These are phyloP conservation scores for Diaporthe destruens DNA, from an alignment of 2,329 filamentous ascomycete genomes.

Conservation along the genomic window DNA sequence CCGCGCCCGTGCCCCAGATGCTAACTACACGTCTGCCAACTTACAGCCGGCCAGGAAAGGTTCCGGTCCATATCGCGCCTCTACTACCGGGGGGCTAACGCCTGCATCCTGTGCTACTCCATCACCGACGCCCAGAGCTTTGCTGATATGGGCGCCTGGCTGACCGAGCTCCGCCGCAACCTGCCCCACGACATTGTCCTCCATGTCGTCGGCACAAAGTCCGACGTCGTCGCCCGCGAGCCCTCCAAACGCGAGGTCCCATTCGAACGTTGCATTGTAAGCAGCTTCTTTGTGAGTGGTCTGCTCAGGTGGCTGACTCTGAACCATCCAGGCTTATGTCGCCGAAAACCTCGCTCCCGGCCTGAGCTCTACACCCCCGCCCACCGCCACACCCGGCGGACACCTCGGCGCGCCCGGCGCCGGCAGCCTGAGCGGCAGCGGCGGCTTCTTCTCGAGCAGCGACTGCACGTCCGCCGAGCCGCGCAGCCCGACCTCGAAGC, in stretches of 20 bases:
- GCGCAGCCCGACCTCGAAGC: slow-evolving; percentile 72
- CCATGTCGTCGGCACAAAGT: slow-evolving; percentile 95
- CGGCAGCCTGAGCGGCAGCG: slow-evolving; percentile 47
- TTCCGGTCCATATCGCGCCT: slow-evolving; percentile 95
- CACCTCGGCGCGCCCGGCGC: slow-evolving; percentile 28
- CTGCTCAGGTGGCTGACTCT: neutral
- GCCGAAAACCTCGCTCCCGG: slow-evolving; percentile 89
- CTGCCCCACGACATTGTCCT: slow-evolving; percentile 83
- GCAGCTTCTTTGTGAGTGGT: neutral
- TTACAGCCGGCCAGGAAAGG: slow-evolving; percentile 84
- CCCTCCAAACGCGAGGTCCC: slow-evolving; percentile 84
- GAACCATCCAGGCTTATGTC: slow-evolving; percentile 73
- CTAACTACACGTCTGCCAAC: slow-evolving; percentile 36
- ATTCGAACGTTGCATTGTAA: slow-evolving; percentile 89
- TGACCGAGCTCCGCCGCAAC: slow-evolving; percentile 85
- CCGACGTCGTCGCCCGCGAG: slow-evolving; percentile 89
- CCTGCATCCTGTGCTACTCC: slow-evolving; percentile 93
- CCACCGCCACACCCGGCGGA: slow-evolving; percentile 59
- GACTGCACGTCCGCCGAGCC: slow-evolving; percentile 58
- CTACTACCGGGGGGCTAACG: slow-evolving; percentile 96
- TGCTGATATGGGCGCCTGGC: slow-evolving; percentile 92
- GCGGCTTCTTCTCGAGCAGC: slow-evolving; percentile 42
- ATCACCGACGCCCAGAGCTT: slow-evolving; percentile 90
- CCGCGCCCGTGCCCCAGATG: neutral
- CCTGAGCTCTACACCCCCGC: slow-evolving; percentile 74